Evolutionary conservation across 441 rosid genomes (phyloP).

Genomic region (Sinapis alba): DNA sequence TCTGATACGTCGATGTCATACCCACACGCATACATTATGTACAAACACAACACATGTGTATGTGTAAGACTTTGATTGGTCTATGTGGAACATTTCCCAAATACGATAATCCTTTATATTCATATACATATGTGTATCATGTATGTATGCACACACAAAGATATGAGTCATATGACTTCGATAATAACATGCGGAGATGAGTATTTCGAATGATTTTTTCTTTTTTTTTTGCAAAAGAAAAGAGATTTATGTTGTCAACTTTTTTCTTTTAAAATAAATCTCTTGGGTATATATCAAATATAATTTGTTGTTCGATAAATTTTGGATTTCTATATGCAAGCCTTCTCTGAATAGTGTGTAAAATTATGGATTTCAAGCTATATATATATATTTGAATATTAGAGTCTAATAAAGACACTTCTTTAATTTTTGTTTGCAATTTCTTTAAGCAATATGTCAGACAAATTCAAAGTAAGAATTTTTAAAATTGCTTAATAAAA

Average conservation of each 20-base stretch:
- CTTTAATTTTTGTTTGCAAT: not conserved
- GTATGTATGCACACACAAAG: constrained; percentile 14
- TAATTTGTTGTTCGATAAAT: constrained; percentile 14
- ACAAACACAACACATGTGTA: not conserved
- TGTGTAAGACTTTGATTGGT: constrained; percentile 23
- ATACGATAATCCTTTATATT: not conserved
- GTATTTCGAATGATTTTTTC: not conserved
- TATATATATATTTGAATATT: too few species aligned
- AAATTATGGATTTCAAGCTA: not conserved
- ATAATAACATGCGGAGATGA: constrained; percentile 1
- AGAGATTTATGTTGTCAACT: not conserved
- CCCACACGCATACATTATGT: constrained; percentile 15
- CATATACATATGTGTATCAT: not conserved
- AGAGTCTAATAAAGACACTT: constrained; percentile 21
- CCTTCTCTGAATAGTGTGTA: constrained; percentile 8
- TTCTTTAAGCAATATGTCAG: constrained; percentile 31
- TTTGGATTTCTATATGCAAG: not conserved
- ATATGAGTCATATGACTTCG: too few species aligned
- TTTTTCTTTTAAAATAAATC: not conserved
- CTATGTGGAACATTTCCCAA: not conserved
- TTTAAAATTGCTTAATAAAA: constrained; percentile 34
- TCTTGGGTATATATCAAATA: not conserved
- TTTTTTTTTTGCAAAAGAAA: not conserved
- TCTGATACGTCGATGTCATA: constrained; percentile 34
- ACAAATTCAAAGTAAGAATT: constrained; percentile 39